Evolutionary conservation across 495 filamentous ascomycete genomes (phyloP), one percentile per base, ranked within the genome.

Genomic region (Thermothielavioides terrestris): DNA sequence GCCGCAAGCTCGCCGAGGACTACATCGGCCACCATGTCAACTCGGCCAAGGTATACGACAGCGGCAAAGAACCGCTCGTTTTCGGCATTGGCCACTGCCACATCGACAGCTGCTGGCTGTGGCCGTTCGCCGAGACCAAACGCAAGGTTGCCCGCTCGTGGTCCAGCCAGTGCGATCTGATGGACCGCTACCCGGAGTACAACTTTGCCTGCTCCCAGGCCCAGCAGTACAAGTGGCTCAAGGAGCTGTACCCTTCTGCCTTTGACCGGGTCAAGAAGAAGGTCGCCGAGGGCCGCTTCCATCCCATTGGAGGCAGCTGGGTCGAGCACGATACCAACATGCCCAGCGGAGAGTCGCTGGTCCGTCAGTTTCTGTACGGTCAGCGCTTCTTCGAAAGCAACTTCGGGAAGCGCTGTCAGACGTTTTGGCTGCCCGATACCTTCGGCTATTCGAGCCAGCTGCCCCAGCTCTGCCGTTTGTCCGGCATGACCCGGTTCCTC

Each of bases 91-190:
- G 92, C 3, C 85, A 98, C 68, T 98, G 92, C 57, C 92, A 98
- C 62, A 98, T 98, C 55, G 92, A 94, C 69, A 90, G 86, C 22
- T 95, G 90, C 67, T 98, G 92, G 92, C 72, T 98, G 9, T 98
- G 92, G 92, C 92, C 92, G 2, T 97, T 85, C 77, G 92, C 88
- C n/a, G 92, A 98, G 74, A 98, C 92, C 1, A 96, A 95, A 65
- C 84, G 92, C 50, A 98, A 98, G 72, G 83, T 96, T 6, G 92
- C 88, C 21, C 81, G 92, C 18, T 96, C 91, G 1, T 98, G 92
- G 91, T 87, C 89, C 2, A 95, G 86, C 62, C 92, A 98, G 62
- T 95, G 89, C 62, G 83, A 91, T 58, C 70, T 98, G 37, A 84
- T 98, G 71, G 92, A 98, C 28, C 80, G 87, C 4, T 98, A 97